Evolutionary conservation across 345 rosid genomes (phyloP), one percentile per base, ranked within the genome.

Genomic region (Nasturtium officinale): DNA sequence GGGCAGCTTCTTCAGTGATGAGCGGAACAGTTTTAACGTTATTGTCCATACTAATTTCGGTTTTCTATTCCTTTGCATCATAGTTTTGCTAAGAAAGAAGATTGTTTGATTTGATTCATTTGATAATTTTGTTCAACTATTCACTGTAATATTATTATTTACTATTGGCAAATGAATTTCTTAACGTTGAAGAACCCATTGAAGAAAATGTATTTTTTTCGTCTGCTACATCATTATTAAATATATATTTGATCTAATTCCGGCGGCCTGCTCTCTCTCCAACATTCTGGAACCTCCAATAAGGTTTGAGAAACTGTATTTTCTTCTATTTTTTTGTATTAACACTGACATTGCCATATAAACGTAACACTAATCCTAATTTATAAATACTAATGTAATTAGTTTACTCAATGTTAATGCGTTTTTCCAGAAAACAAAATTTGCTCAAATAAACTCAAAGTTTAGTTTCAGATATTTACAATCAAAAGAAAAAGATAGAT

Each of bases 1-100:
- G 83, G 1, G 84, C 85, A 2, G 85, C 78, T 76, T 67, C 85
- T 40, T 63, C 57, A 37, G 47, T 64, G 30, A 26, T 60, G 9
- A 10, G 74, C 72, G 37, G 75, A 76, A 61, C 15, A 32, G 12
- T 71, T 58, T 18, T 79, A 57, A 72, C 83, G 21, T 65, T 80
- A 55, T 80, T 85, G 72, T 82, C 76, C 0, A 53, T 83, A 65
- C 45, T 85, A 30, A 58, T 75, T 33, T 84, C 78, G 4, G 46
- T 85, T 74, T 60, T 86, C 72, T 73, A 77, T 62, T 79, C 30
- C 76, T 77, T 79, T 54, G 33, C 66, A 23, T 78, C 71, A 71
- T 87, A 82, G 80, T 43, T 58, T 47, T 47, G 57, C 48, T 57
- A 35, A 52, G 6, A 33, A 52, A n/a, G n/a, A 28, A 32, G 11